These are phyloP conservation scores for Mycena haematopus DNA, from an alignment of 768 basidiomycete genomes.

Conservation along the genomic window DNA sequence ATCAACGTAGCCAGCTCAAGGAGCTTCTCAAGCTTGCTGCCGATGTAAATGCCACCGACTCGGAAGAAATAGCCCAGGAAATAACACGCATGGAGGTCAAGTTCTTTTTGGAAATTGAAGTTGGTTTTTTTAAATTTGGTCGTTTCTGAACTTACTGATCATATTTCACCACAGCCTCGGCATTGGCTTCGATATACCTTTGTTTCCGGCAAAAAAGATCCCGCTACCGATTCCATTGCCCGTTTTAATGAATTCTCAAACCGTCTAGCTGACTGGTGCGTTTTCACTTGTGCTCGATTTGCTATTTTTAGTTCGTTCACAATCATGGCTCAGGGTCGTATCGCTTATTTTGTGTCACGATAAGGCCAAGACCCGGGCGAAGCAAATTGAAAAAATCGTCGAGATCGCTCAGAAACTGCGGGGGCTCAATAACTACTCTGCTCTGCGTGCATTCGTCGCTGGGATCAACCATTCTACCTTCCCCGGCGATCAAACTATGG, in stretches of 20 bases:
- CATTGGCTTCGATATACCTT: constrained; percentile 87
- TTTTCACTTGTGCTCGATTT: constrained; percentile 14
- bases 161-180: constrained; percentile 62
- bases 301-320: constrained; percentile 5
- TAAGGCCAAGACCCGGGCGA: constrained; percentile 73
- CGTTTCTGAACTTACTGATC: constrained; percentile 18
- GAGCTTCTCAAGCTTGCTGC: constrained; percentile 65
- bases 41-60: constrained; percentile 61
- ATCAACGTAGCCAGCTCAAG: constrained; percentile 62
- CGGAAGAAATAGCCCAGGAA: constrained; percentile 80
- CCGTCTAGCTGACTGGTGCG: constrained; percentile 83
- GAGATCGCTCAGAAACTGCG: constrained; percentile 84
- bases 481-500: constrained; percentile 78
- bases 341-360: constrained; percentile 91
- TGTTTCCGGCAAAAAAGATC: constrained; percentile 68
- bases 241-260: constrained; percentile 80
- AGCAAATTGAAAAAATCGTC: constrained; percentile 88
- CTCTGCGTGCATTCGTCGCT: constrained; percentile 90
- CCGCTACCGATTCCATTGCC: constrained; percentile 71
- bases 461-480: constrained; percentile 88
- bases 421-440: constrained; percentile 89
- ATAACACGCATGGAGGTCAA: constrained; percentile 78
- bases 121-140: constrained; percentile 40
- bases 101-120: constrained; percentile 79
- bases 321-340: constrained; percentile 69